phyloP scores from a whole-genome alignment of 2,329 filamentous ascomycete genomes.

The Arthrobotrys conoides region DNA sequence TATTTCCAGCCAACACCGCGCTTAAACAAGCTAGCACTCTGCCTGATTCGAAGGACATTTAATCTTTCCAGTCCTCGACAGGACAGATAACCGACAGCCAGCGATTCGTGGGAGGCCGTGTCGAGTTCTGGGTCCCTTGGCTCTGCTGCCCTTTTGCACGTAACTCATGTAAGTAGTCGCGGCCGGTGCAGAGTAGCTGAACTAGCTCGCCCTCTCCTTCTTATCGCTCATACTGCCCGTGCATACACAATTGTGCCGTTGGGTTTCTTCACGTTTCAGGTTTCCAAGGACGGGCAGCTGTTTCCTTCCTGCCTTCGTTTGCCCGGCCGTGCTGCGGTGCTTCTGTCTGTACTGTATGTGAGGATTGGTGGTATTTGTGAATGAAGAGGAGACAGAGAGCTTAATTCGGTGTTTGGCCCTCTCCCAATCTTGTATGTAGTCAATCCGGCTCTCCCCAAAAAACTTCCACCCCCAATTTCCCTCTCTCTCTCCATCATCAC shows the following conservation, averaged over 20 bases:
- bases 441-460: conserved; percentile 35
- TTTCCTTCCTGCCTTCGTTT: conserved; percentile 21
- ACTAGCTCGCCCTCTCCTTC: conserved; percentile 18
- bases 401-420: conserved; percentile 26
- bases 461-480: conserved; percentile 55
- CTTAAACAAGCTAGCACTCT: conserved; percentile 56
- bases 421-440: conserved; percentile 2
- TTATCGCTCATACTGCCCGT: conserved; percentile 26
- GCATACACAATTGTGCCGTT: conserved; percentile 42
- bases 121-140: conserved; percentile 49
- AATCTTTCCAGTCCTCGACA: conserved; percentile 38
- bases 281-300: conserved; percentile 37
- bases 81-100: conserved; percentile 59
- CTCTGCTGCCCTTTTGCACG: conserved; percentile 14
- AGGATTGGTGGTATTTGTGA: neutral
- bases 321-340: conserved; percentile 23
- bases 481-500: conserved; percentile 26
- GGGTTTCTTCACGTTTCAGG: conserved; percentile 52
- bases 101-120: conserved; percentile 50
- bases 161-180: conserved; percentile 2
- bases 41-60: conserved; percentile 37
- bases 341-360: neutral
- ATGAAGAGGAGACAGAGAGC: conserved; percentile 19
- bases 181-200: conserved; percentile 14
- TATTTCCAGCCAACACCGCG: conserved; percentile 54